These are phyloP conservation scores for Clonostachys solani DNA, from an alignment of 2,329 filamentous ascomycete species.

Conservation along the genomic window DNA sequence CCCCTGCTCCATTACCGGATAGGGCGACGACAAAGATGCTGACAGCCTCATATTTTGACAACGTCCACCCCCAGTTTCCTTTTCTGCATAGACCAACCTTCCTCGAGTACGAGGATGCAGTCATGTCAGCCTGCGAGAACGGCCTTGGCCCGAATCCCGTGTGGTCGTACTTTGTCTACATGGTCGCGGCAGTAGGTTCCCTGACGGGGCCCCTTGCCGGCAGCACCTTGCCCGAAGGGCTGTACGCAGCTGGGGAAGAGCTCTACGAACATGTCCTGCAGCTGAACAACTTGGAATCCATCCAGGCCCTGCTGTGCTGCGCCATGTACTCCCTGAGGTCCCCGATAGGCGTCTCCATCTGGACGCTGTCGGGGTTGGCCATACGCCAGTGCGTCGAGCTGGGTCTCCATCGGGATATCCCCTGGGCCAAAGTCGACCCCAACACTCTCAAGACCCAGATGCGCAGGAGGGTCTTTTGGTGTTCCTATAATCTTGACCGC, in stretches of 20 bases:
- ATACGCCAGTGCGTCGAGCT: constrained; percentile 24
- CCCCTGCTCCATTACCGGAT: constrained; percentile 2
- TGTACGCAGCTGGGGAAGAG: constrained; percentile 12
- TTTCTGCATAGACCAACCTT: constrained; percentile 28
- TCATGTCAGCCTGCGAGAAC: constrained; percentile 5
- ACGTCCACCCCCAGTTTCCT: constrained; percentile 29
- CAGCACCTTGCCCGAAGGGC: constrained; percentile 1
- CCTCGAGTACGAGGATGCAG: constrained; percentile 17
- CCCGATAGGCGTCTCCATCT: constrained; percentile 16
- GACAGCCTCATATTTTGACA: constrained; percentile 24
- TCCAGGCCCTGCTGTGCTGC: constrained; percentile 23
- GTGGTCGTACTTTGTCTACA: constrained; percentile 10
- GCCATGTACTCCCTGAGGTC: constrained; percentile 23
- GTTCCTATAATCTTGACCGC: constrained; percentile 2
- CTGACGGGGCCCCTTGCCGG: not conserved
- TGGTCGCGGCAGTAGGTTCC: constrained; percentile 5
- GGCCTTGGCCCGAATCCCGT: not conserved
- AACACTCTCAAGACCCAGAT: constrained; percentile 1
- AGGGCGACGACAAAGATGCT: constrained; percentile 1
- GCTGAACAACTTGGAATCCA: constrained; percentile 19
- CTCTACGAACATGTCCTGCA: constrained; percentile 10
- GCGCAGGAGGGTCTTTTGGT: constrained; percentile 3
- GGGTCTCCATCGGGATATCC: constrained; percentile 16
- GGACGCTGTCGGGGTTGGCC: constrained; percentile 17
- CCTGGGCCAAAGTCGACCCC: not conserved